Percentiles rank a stretch among this genome's conserved stretches.
These are phyloP conservation scores for Arxiozyma slooffiae DNA, from an alignment of 1,139 yeast genomes.

Conservation along the genomic window DNA sequence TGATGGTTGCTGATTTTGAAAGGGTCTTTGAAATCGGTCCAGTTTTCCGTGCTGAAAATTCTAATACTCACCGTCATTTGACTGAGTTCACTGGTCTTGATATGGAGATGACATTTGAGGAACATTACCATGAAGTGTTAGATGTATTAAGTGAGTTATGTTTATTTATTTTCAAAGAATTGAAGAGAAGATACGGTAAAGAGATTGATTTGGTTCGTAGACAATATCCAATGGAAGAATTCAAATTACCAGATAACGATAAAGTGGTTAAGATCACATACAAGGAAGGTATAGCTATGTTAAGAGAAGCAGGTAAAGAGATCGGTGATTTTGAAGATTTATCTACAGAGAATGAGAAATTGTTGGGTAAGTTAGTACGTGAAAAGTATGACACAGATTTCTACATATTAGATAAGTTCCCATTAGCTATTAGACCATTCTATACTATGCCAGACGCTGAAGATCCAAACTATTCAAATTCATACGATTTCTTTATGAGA, in stretches of 20 bases:
- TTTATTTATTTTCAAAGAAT: slow-evolving; percentile 75
- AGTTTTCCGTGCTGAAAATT: slow-evolving; percentile 97
- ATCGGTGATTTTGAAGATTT: slow-evolving; percentile 83
- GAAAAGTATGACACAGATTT: slow-evolving; percentile 95
- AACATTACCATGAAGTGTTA: slow-evolving; percentile 91
- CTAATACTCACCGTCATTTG: slow-evolving; percentile 98
- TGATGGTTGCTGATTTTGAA: slow-evolving; percentile 96
- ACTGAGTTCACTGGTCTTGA: slow-evolving; percentile 97
- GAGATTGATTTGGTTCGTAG: slow-evolving; percentile 86
- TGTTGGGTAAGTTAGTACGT: slow-evolving; percentile 82
- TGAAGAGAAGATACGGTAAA: slow-evolving; percentile 64
- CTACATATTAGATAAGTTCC: slow-evolving; percentile 96
- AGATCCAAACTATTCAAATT: slow-evolving; percentile 85
- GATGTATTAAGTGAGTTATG: slow-evolving; percentile 78
- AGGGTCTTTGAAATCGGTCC: slow-evolving; percentile 94
- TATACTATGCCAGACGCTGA: slow-evolving; percentile 98
- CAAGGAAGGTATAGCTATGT: slow-evolving; percentile 81
- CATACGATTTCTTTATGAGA: slow-evolving; percentile 98
- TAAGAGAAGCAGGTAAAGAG: slow-evolving; percentile 71
- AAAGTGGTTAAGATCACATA: slow-evolving; percentile 85
- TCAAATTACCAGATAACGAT: slow-evolving; percentile 79
- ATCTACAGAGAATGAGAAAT: slow-evolving; percentile 87
- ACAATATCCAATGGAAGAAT: slow-evolving; percentile 96
- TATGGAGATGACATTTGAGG: slow-evolving; percentile 96
- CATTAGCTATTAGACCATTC: slow-evolving; percentile 91